Percentiles rank a stretch among this genome's conserved stretches.
phyloP scores from a whole-genome alignment of 331 rosid genomes.

The Malus hybrid region DNA sequence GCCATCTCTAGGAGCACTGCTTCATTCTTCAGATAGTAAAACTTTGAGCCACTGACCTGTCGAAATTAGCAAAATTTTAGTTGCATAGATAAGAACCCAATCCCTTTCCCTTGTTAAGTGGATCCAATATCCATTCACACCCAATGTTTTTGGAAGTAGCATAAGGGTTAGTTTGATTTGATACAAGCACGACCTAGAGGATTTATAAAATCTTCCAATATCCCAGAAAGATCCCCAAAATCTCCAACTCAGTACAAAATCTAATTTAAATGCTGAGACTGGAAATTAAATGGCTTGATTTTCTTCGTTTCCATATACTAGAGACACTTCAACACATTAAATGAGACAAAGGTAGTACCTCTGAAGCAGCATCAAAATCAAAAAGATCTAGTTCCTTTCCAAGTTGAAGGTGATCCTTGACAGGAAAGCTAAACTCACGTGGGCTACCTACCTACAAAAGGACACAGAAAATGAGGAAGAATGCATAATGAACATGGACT shows the following conservation, averaged over 20 bases:
- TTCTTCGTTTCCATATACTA: background rate
- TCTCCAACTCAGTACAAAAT: background rate
- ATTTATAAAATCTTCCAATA: background rate
- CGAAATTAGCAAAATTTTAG: conserved; percentile 13
- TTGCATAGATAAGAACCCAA: conserved; percentile 1
- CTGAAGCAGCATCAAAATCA: conserved; percentile 93
- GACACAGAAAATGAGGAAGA: background rate
- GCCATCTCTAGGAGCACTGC: conserved; percentile 89
- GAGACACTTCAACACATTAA: background rate
- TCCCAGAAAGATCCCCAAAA: background rate
- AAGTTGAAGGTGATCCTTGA: conserved; percentile 84
- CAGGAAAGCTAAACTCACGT: conserved; percentile 55
- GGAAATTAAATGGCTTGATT: background rate
- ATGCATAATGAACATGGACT: conserved; percentile 11
- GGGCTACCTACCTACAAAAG: conserved; percentile 59
- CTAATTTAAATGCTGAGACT: background rate
- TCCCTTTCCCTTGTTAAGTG: background rate
- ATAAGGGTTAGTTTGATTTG: background rate
- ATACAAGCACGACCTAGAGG: background rate
- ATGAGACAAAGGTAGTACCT: conserved; percentile 45
- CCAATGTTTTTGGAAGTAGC: background rate
- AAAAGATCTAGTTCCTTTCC: conserved; percentile 86
- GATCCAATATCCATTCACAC: background rate
- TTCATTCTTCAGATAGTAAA: conserved; percentile 87
- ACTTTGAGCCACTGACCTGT: conserved; percentile 96